Conservation (phyloP, 1,284 basidiomycete species). For the Irpex sp. region DNA sequence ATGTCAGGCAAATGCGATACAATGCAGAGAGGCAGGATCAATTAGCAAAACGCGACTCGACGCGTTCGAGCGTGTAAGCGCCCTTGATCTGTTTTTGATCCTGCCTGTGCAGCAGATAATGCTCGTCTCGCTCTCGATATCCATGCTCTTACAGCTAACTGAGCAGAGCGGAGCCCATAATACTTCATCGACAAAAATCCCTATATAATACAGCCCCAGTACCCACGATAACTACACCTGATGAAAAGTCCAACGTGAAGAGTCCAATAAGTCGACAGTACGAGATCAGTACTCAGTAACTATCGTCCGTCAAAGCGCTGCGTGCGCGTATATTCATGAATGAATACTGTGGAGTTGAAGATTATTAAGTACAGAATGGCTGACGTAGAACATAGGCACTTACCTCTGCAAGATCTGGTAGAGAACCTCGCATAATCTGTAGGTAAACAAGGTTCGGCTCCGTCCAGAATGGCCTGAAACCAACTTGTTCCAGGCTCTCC, state of each 20-base stretch:
- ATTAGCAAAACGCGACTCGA: background rate
- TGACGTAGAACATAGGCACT: slow-evolving; percentile 1
- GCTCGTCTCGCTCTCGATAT: background rate
- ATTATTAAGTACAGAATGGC: background rate
- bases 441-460: slow-evolving; percentile 36
- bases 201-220: too few relatives aligned
- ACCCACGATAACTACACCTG: too few relatives aligned
- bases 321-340: slow-evolving; percentile 35
- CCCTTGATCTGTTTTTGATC: background rate
- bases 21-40: background rate
- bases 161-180: too few relatives aligned
- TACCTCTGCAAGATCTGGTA: slow-evolving; percentile 35
- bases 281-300: background rate
- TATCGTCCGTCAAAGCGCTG: background rate
- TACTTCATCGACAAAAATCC: too few relatives aligned
- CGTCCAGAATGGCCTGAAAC: slow-evolving; percentile 24
- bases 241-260: too few relatives aligned
- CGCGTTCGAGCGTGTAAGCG: background rate
- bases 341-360: slow-evolving; percentile 28
- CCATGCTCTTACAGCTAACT: background rate
- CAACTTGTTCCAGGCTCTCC: slow-evolving; percentile 23
- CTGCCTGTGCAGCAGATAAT: background rate
- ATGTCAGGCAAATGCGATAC: background rate
- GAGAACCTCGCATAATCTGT: slow-evolving; percentile 29
- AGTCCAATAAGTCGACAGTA: too few relatives aligned